Conservation (phyloP, 257 asterid species). For the Nemophila menziesii region DNA sequence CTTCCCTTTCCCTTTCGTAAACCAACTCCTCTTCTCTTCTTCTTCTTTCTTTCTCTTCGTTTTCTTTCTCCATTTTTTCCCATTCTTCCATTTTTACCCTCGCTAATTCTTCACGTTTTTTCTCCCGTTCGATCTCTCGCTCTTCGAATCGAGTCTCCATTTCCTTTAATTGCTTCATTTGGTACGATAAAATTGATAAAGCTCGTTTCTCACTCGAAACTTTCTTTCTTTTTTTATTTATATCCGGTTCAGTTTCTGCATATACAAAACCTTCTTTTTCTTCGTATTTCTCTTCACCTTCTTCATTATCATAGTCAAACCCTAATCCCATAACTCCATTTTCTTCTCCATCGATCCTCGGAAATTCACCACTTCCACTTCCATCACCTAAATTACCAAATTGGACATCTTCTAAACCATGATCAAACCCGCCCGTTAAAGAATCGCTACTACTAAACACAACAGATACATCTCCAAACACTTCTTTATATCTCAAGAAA, state of each 20-base stretch:
- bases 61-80: slow-evolving; percentile 71
- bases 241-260: slow-evolving; percentile 51
- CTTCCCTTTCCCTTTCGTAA: slow-evolving; percentile 69
- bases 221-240: slow-evolving; percentile 65
- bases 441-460: slow-evolving; percentile 31
- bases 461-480: slow-evolving; percentile 71
- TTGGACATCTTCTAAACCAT: slow-evolving; percentile 45
- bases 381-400: slow-evolving; percentile 60
- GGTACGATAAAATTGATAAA: slow-evolving; percentile 56
- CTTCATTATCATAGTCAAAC: slow-evolving; percentile 71
- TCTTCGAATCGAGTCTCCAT: slow-evolving; percentile 67
- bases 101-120: slow-evolving; percentile 37
- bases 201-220: slow-evolving; percentile 50
- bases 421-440: slow-evolving; percentile 46
- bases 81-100: slow-evolving; percentile 59
- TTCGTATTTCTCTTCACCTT: slow-evolving; percentile 56
- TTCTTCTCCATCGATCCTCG: slow-evolving; percentile 61
- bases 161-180: slow-evolving; percentile 52
- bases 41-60: slow-evolving; percentile 52
- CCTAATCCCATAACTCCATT: slow-evolving; percentile 75
- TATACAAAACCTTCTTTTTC: slow-evolving; percentile 49
- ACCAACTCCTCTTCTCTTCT: slow-evolving; percentile 56
- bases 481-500: slow-evolving; percentile 76
- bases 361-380: slow-evolving; percentile 59
- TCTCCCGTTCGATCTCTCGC: slow-evolving; percentile 49